Evolutionary conservation across 352 stramenopile genomes (phyloP).

Genomic region (Globisporangium solare): DNA sequence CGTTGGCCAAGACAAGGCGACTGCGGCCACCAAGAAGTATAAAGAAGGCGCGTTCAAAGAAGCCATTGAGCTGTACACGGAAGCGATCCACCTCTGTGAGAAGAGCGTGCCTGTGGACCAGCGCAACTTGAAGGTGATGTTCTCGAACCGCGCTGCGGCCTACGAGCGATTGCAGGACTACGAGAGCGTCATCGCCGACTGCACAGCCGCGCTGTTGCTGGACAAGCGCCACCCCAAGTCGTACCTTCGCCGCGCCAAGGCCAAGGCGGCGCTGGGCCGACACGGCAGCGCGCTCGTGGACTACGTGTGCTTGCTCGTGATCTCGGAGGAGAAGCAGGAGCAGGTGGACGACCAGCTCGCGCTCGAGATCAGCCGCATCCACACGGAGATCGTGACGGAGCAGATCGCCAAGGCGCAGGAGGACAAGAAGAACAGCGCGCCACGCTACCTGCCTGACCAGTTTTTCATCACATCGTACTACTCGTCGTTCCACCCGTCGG

Average conservation of each 20-base stretch:
- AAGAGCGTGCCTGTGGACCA: conserved; percentile 47
- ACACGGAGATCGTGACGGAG: conserved; percentile 65
- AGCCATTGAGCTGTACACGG: conserved; percentile 65
- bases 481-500: conserved; percentile 77
- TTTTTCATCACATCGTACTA: conserved; percentile 87
- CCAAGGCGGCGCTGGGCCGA: conserved; percentile 40
- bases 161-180: conserved; percentile 70
- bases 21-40: conserved; percentile 72
- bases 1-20: conserved; percentile 58
- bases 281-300: conserved; percentile 65
- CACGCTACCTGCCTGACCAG: conserved; percentile 64
- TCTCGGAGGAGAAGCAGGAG: conserved; percentile 74
- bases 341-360: conserved; percentile 67
- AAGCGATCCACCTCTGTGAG: conserved; percentile 61
- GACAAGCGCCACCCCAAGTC: conserved; percentile 77
- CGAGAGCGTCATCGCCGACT: conserved; percentile 57
- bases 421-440: conserved; percentile 46
- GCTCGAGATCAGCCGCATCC: conserved; percentile 70
- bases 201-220: conserved; percentile 44
- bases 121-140: conserved; percentile 85
- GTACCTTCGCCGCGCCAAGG: conserved; percentile 72
- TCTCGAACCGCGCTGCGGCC: conserved; percentile 72
- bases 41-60: conserved; percentile 64
- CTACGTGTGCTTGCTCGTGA: conserved; percentile 75
- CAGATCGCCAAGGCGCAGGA: conserved; percentile 55